A percentile compares a stretch with the other conserved stretches of the same genome.
phyloP scores from a whole-genome alignment of 169 alveolate species.

The Babesia divergens region DNA sequence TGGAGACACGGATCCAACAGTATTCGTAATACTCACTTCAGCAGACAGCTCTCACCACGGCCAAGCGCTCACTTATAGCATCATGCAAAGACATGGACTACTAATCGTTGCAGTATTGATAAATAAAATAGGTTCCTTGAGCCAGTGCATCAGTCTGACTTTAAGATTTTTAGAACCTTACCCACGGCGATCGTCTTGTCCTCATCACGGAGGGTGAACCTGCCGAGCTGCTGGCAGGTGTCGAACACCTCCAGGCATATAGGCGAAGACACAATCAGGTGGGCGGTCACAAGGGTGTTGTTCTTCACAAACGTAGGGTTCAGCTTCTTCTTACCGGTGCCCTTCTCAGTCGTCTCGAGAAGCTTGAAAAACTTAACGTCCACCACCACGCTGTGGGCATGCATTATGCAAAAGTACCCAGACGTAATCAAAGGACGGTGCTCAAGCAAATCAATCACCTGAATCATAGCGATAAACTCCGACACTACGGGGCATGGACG shows the following conservation, averaged over 20 bases:
- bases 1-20: too few relatives aligned
- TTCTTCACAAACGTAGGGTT: slow-evolving; percentile 81
- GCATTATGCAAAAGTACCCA: slow-evolving; percentile 91
- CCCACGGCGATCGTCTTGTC: slow-evolving; percentile 90
- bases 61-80: too few relatives aligned
- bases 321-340: slow-evolving; percentile 75
- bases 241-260: slow-evolving; percentile 89
- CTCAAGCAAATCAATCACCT: slow-evolving; percentile 88
- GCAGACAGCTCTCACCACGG: too few relatives aligned
- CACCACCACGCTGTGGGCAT: slow-evolving; percentile 84
- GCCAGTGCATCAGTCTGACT: slow-evolving; percentile 42
- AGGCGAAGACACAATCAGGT: slow-evolving; percentile 77
- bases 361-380: slow-evolving; percentile 80
- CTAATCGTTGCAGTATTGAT: background rate
- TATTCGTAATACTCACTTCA: too few relatives aligned
- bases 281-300: slow-evolving; percentile 81
- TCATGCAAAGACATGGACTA: too few relatives aligned
- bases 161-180: slow-evolving; percentile 73
- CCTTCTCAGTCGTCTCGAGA: slow-evolving; percentile 73
- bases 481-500: slow-evolving; percentile 88
- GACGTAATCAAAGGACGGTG: slow-evolving; percentile 90
- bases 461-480: slow-evolving; percentile 87
- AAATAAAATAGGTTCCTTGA: background rate
- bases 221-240: slow-evolving; percentile 87
- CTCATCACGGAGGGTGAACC: slow-evolving; percentile 95